phyloP scores from a whole-genome alignment of 1,139 yeast species.

The Pichia sp. region DNA sequence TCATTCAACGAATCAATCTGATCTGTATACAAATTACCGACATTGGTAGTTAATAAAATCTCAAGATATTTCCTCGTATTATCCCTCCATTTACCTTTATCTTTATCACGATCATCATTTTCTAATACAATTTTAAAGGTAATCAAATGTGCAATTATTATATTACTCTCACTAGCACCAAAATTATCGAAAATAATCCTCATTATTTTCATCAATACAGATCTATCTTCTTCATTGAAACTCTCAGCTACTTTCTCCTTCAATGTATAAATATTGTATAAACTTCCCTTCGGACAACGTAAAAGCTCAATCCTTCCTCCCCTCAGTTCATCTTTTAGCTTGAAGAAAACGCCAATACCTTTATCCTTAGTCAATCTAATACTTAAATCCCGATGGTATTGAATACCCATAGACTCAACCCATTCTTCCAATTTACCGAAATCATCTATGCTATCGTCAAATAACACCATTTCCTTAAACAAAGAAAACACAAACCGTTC shows the following conservation, averaged over 20 bases:
- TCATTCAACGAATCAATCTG: conserved; percentile 24
- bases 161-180: conserved; percentile 20
- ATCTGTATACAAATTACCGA: conserved; percentile 24
- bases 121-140: conserved; percentile 16
- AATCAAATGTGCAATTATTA: conserved; percentile 26
- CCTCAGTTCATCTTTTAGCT: neutral
- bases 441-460: conserved; percentile 1
- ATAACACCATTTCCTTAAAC: neutral
- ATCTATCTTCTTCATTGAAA: conserved; percentile 13
- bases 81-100: neutral
- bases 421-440: conserved; percentile 3
- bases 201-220: conserved; percentile 23
- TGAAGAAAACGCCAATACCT: conserved; percentile 26
- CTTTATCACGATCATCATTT: conserved; percentile 2
- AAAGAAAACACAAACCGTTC: neutral
- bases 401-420: conserved; percentile 4
- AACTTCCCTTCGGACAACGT: conserved; percentile 17
- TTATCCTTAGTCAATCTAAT: conserved; percentile 17
- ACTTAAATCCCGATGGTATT: conserved; percentile 6
- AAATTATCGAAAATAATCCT: conserved; percentile 14
- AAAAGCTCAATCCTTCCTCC: conserved; percentile 14
- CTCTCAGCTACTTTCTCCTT: conserved; percentile 9
- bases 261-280: conserved; percentile 21
- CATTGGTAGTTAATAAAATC: conserved; percentile 21
- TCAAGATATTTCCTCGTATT: conserved; percentile 23